Evolutionary conservation across 139 green algal genomes (phyloP), one percentile per base, ranked within the genome.

Genomic region (Ettlia oleoabundans): DNA sequence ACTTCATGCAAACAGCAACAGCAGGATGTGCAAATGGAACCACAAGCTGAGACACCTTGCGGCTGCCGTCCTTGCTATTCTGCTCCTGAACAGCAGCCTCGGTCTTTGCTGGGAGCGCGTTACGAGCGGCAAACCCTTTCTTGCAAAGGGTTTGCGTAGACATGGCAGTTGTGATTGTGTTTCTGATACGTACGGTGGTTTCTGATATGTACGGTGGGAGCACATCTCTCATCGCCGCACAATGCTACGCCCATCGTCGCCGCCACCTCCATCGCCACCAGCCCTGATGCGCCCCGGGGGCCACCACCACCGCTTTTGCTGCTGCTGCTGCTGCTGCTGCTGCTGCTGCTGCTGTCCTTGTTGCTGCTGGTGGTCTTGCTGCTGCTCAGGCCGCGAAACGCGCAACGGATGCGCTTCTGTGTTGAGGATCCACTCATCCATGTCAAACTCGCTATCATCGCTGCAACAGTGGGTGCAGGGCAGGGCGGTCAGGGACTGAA

Each of bases 341-440:
- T 61, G 72, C 72, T 47, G 3, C 40, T 53, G 8, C 32, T 47
- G 47, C 72, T 71, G 47, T 22, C 21, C 19, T 30, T 30, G 19
- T 7, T 55, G 22, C 74, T 78, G 69, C 35, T 55, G 73, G 51
- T 80, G 52, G 33, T 28, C 30, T 41, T 42, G 8, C 42, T 68
- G 61, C 64, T 71, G 30, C 30, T 66, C 5, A 26, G 74, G 58
- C 74, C 37, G 58, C 18, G 40, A 63, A 21, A 76, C 33, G 3
- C 35, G 32, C 63, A 97, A 41, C 21, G 93, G 93, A 83, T 97
- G 93, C 6, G 93, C 93, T 64, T 97, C 93, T 2, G 93, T 97
- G 83, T 96, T 97, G 26, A 97, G 90, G 40, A 97, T 93, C 89
- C 88, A 96, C 38, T 95, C 61, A 69, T 96, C 89, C 21, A 95